phyloP scores from a whole-genome alignment of 2,329 filamentous ascomycete species.

The Chrysoporthe austroafricana region DNA sequence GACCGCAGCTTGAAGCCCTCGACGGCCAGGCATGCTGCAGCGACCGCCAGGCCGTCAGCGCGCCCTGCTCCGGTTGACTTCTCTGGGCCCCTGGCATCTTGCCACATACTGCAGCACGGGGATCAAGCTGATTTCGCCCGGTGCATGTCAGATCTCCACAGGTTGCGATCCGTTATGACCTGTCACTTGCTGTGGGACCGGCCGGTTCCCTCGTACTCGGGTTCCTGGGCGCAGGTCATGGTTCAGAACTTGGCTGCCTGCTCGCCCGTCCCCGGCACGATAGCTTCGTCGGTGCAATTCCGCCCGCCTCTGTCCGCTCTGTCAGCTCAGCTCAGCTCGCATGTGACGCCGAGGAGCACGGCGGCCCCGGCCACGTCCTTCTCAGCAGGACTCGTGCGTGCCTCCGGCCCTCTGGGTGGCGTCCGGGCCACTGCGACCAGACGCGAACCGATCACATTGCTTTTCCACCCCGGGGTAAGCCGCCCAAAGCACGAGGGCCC shows the following conservation, averaged over 20 bases:
- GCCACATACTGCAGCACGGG: conserved; percentile 12
- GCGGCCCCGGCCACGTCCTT: not conserved
- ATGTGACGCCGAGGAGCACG: not conserved
- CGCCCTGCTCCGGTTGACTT: not conserved
- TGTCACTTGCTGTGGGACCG: conserved; percentile 22
- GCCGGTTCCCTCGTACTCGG: conserved; percentile 7
- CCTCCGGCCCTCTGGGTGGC: conserved; percentile 7
- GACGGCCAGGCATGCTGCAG: not conserved
- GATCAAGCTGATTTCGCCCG: conserved; percentile 19
- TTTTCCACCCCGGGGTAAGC: conserved; percentile 6
- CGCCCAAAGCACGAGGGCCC: conserved; percentile 4
- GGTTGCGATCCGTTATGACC: conserved; percentile 16
- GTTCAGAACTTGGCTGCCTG: conserved; percentile 9
- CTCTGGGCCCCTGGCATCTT: not conserved
- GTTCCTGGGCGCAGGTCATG: conserved; percentile 7
- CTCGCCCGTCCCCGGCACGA: not conserved
- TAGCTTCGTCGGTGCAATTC: not conserved
- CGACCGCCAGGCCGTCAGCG: not conserved
- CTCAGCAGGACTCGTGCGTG: not conserved
- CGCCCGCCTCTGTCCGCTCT: not conserved
- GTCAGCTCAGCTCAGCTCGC: not conserved
- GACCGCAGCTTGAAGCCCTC: not conserved
- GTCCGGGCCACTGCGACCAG: conserved; percentile 16
- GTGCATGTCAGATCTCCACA: conserved; percentile 27
- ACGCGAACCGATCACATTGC: conserved; percentile 15